Evolutionary conservation across 257 asterid genomes (phyloP).

Genomic region (Solanum peruvianum): DNA sequence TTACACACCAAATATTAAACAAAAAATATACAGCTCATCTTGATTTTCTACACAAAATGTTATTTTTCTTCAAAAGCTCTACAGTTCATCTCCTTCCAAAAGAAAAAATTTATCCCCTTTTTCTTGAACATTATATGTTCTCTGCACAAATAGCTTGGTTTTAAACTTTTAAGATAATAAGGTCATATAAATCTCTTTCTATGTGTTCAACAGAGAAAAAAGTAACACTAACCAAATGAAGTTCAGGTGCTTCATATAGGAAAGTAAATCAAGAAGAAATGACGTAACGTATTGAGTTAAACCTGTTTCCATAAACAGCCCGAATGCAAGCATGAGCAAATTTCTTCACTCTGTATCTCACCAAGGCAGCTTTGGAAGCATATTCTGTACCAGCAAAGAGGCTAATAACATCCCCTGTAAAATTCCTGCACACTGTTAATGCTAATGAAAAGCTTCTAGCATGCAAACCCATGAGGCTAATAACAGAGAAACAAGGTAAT

Average conservation of each 20-base stretch:
- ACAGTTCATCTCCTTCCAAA: neutral
- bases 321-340: slow-evolving; percentile 55
- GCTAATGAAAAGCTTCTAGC: neutral
- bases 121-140: neutral
- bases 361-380: slow-evolving; percentile 43
- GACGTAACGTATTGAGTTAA: neutral
- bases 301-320: slow-evolving; percentile 81
- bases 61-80: neutral
- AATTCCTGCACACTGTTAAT: neutral
- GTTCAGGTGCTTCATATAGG: neutral
- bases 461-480: neutral
- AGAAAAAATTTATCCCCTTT: neutral
- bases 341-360: slow-evolving; percentile 69
- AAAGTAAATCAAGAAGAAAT: neutral
- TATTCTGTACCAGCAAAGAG: slow-evolving; percentile 56
- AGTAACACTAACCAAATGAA: neutral
- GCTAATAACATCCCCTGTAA: slow-evolving; percentile 42
- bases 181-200: neutral
- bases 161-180: neutral
- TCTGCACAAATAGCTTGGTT: neutral
- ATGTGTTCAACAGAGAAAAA: neutral
- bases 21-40: neutral
- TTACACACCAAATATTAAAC: neutral
- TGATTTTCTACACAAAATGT: neutral
- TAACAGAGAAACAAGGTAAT: neutral